Evolutionary conservation across 2,329 filamentous ascomycete species (phyloP).

Genomic region (Hymenoscyphus albidus): DNA sequence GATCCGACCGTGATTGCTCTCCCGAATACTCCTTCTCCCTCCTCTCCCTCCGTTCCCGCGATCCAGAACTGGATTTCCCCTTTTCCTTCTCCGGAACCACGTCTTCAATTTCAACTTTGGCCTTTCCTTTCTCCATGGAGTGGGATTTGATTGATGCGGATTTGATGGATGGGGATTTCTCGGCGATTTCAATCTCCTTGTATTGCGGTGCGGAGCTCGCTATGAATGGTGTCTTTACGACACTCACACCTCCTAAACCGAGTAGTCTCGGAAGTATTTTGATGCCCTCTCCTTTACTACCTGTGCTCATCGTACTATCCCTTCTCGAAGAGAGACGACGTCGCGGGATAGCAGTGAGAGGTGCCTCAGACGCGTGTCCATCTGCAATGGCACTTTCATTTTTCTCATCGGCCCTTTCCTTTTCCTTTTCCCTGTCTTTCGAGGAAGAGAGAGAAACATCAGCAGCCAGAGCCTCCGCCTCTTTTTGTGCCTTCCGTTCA

Average conservation of each 20-base stretch:
- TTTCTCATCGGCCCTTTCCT: constrained; percentile 15
- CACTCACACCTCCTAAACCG: constrained; percentile 26
- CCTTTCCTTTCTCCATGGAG: constrained; percentile 20
- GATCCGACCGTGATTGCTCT: constrained; percentile 1
- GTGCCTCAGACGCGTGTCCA: constrained; percentile 10
- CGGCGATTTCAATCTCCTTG: constrained; percentile 17
- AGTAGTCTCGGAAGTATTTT: constrained; percentile 21
- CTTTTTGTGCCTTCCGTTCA: constrained; percentile 23
- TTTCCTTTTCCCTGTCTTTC: constrained; percentile 10
- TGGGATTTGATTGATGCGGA: constrained; percentile 22
- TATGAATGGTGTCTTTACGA: constrained; percentile 29
- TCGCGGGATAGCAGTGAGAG: constrained; percentile 16
- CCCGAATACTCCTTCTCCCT: constrained; percentile 5
- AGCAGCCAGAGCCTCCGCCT: neutral
- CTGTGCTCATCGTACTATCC: constrained; percentile 18
- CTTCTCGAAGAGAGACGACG: constrained; percentile 19
- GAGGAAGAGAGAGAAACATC: neutral
- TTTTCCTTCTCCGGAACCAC: neutral
- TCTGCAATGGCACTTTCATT: constrained; percentile 20
- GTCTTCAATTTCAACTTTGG: constrained; percentile 6
- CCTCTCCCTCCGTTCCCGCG: neutral
- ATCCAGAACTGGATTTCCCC: constrained; percentile 10
- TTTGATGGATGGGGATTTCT: constrained; percentile 1
- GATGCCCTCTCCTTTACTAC: constrained; percentile 18
- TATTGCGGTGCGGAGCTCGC: constrained; percentile 24